A percentile compares a stretch with the other conserved stretches of the same genome.
These are phyloP conservation scores for Clavulina sp. DNA, from an alignment of 768 basidiomycete species.

Conservation along the genomic window DNA sequence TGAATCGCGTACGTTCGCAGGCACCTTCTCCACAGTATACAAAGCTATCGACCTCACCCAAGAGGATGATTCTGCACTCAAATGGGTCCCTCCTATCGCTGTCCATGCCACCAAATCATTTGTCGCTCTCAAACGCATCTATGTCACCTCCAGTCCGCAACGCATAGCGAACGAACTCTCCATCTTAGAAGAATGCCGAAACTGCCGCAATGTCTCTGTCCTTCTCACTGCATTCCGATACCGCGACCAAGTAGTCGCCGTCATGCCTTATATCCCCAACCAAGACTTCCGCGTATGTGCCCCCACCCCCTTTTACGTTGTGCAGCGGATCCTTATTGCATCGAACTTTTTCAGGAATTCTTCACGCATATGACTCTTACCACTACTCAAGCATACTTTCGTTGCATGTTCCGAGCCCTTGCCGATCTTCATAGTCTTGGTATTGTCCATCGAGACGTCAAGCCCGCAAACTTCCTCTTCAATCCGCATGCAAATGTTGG, in stretches of 20 bases:
- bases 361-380: constrained; percentile 55
- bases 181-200: constrained; percentile 73
- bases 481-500: constrained; percentile 72
- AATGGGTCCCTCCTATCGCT: constrained; percentile 42
- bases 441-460: constrained; percentile 93
- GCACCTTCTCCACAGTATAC: constrained; percentile 99
- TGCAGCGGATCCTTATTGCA: not conserved
- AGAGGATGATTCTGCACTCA: constrained; percentile 53
- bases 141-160: constrained; percentile 87
- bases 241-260: constrained; percentile 78
- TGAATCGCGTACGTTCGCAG: constrained; percentile 19
- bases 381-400: constrained; percentile 72
- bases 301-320: not conserved
- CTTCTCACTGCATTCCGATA: constrained; percentile 87
- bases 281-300: constrained; percentile 78
- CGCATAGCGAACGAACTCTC: constrained; percentile 84
- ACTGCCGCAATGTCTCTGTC: constrained; percentile 77
- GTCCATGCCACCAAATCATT: constrained; percentile 29
- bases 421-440: constrained; percentile 72
- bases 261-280: constrained; percentile 86
- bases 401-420: constrained; percentile 78
- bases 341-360: constrained; percentile 33
- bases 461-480: constrained; percentile 93
- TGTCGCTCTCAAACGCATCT: constrained; percentile 92
- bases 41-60: constrained; percentile 75